phyloP scores from a whole-genome alignment of 768 basidiomycete genomes.

The Mycena leptocephala region DNA sequence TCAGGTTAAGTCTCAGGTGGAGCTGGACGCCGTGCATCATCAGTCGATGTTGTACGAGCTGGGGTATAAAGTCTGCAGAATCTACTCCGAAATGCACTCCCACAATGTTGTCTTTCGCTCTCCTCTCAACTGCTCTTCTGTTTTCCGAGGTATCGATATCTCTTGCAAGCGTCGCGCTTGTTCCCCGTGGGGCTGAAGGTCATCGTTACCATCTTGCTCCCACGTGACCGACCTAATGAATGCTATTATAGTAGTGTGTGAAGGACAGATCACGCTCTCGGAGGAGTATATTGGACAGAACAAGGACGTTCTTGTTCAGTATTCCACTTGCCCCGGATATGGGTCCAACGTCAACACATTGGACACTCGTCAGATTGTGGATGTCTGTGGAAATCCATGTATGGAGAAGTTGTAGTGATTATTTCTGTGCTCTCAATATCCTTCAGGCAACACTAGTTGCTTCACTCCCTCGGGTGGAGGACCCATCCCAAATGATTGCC shows the following conservation, averaged over 20 bases:
- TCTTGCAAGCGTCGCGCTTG: background rate
- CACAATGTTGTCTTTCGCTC: constrained; percentile 20
- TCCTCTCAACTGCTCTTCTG: constrained; percentile 14
- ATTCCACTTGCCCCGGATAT: constrained; percentile 50
- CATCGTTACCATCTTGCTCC: background rate
- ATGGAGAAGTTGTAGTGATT: too few species aligned
- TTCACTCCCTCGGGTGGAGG: constrained; percentile 64
- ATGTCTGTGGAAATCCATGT: constrained; percentile 63
- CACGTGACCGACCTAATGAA: background rate
- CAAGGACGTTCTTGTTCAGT: constrained; percentile 58
- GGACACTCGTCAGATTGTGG: constrained; percentile 47
- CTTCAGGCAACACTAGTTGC: constrained; percentile 59
- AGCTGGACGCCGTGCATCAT: too few species aligned
- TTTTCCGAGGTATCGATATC: too few species aligned
- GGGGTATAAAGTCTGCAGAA: too few species aligned
- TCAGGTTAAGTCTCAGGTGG: too few species aligned
- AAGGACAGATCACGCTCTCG: constrained; percentile 41
- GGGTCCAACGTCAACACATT: constrained; percentile 14
- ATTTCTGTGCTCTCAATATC: too few species aligned
- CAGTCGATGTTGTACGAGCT: too few species aligned
- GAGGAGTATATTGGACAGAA: constrained; percentile 58
- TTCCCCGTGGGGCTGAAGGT: background rate
- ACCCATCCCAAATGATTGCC: constrained; percentile 64
- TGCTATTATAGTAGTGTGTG: constrained; percentile 33
- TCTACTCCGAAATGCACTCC: too few species aligned